Conservation (phyloP, 495 filamentous ascomycete species). For the Endocarpon pusillum region DNA sequence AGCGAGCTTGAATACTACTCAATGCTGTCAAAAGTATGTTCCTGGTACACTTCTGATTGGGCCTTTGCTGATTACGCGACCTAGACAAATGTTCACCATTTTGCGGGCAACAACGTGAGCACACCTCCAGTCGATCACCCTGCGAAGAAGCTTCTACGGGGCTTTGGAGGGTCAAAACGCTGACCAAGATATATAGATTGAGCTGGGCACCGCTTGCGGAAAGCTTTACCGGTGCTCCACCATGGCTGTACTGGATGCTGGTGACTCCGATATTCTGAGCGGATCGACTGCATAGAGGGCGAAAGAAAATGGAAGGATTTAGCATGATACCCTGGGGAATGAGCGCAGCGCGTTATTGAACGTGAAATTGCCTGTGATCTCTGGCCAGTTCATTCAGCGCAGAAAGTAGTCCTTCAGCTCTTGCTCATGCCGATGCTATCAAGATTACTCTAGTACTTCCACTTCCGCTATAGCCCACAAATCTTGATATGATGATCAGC, state of each 20-base stretch:
- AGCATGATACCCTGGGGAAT: not conserved
- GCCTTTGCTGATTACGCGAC: too few relatives aligned
- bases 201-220: conserved; percentile 85
- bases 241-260: conserved; percentile 89
- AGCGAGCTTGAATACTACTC: conserved; percentile 82
- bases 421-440: too few relatives aligned
- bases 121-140: conserved; percentile 29
- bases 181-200: conserved; percentile 58
- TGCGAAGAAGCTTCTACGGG: conserved; percentile 59
- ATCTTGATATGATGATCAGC: too few relatives aligned
- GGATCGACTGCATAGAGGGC: conserved; percentile 38
- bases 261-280: conserved; percentile 92
- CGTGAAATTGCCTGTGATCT: too few relatives aligned
- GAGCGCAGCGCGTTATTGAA: too few relatives aligned
- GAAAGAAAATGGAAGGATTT: not conserved
- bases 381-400: too few relatives aligned
- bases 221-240: conserved; percentile 73
- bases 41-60: too few relatives aligned
- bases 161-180: conserved; percentile 71
- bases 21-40: conserved; percentile 89
- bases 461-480: too few relatives aligned
- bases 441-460: too few relatives aligned
- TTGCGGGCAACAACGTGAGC: conserved; percentile 92
- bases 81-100: too few relatives aligned
- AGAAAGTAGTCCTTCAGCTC: too few relatives aligned